Conservation (phyloP, 257 asterid species). For the Penstemon eatonii region DNA sequence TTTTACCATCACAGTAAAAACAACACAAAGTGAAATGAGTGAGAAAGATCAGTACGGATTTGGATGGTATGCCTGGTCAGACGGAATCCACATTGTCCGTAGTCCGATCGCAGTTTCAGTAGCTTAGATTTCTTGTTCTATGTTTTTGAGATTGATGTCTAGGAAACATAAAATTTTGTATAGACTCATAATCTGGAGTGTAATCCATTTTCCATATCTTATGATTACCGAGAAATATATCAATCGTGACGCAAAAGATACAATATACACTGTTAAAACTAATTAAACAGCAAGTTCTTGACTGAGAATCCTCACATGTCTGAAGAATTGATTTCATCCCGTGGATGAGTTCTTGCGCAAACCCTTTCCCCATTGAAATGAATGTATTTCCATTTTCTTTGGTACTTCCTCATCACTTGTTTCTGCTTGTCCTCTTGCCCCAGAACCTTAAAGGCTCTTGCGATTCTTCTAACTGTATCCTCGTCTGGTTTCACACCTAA, state of each 20-base stretch:
- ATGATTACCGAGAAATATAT: too few species aligned
- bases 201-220: too few species aligned
- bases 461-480: slow-evolving; percentile 68
- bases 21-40: slow-evolving; percentile 24
- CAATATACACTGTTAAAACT: too few species aligned
- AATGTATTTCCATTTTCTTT: slow-evolving; percentile 73
- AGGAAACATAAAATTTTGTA: background rate
- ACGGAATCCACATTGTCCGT: slow-evolving; percentile 50
- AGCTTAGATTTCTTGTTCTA: slow-evolving; percentile 29
- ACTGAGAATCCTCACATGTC: too few species aligned
- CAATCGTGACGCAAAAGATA: too few species aligned
- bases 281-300: too few species aligned
- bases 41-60: slow-evolving; percentile 43
- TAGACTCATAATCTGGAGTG: background rate
- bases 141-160: background rate
- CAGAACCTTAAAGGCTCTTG: slow-evolving; percentile 60
- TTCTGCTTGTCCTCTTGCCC: slow-evolving; percentile 59
- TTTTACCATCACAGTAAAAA: slow-evolving; percentile 61
- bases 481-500: slow-evolving; percentile 84
- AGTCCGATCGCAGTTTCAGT: slow-evolving; percentile 57
- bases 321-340: background rate
- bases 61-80: slow-evolving; percentile 65
- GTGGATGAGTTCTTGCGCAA: slow-evolving; percentile 39
- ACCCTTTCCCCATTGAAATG: slow-evolving; percentile 88
- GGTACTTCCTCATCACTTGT: slow-evolving; percentile 46